These are phyloP conservation scores for Croton laevigatus DNA, from an alignment of 441 rosid genomes.

Conservation along the genomic window DNA sequence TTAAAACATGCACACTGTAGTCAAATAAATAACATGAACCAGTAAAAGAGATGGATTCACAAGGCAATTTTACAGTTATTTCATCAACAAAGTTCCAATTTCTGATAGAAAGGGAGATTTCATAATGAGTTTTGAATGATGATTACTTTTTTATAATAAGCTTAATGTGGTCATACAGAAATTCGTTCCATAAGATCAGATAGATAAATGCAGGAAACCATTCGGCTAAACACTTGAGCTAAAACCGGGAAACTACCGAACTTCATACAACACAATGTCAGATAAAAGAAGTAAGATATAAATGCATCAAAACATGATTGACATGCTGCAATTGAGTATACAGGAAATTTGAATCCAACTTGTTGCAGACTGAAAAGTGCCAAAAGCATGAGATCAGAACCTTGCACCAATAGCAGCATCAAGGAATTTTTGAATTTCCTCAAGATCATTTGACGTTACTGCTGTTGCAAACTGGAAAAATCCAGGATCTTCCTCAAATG, in stretches of 20 bases:
- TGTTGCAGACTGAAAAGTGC: constrained; percentile 19
- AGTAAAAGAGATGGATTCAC: not conserved
- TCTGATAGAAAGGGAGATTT: not conserved
- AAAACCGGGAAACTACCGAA: not conserved
- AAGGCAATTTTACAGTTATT: not conserved
- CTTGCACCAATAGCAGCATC: constrained; percentile 81
- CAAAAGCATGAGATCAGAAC: constrained; percentile 38
- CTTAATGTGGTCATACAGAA: not conserved
- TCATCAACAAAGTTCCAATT: constrained; percentile 6
- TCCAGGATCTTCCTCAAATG: constrained; percentile 83
- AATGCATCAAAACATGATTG: not conserved
- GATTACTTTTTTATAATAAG: not conserved
- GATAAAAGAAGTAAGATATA: not conserved
- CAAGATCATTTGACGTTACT: constrained; percentile 77
- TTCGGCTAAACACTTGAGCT: not conserved
- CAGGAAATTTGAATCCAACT: not conserved
- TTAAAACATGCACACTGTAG: not conserved
- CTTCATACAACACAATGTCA: not conserved
- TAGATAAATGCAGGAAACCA: not conserved
- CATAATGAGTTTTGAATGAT: not conserved
- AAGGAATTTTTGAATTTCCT: constrained; percentile 88
- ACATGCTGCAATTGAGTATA: not conserved
- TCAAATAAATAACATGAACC: not conserved
- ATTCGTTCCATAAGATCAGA: not conserved
- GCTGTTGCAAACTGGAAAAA: constrained; percentile 85